phyloP scores from a whole-genome alignment of 805 yeast species.

The Isabelozyma rhagii region DNA sequence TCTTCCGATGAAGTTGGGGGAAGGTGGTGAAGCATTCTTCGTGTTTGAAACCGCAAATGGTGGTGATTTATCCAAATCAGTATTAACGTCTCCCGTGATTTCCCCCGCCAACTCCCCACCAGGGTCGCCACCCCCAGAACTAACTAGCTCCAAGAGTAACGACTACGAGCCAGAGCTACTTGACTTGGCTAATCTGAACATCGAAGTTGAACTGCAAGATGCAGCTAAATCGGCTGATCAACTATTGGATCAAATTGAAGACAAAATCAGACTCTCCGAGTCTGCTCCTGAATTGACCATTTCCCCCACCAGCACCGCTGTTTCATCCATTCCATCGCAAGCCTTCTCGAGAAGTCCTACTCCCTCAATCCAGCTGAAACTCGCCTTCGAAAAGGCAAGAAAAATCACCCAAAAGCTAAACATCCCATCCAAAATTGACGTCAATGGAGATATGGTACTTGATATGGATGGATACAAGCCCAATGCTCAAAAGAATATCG shows the following conservation, averaged over 20 bases:
- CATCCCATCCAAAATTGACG: slow-evolving; percentile 83
- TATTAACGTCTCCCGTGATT: slow-evolving; percentile 83
- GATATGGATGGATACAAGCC: slow-evolving; percentile 97
- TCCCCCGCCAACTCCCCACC: slow-evolving; percentile 56
- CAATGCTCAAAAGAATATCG: slow-evolving; percentile 66
- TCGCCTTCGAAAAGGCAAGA: slow-evolving; percentile 57
- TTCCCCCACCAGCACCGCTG: background rate
- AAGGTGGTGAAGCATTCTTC: slow-evolving; percentile 96
- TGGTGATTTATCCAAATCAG: slow-evolving; percentile 62
- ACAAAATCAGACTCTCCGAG: slow-evolving; percentile 15
- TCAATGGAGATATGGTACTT: slow-evolving; percentile 83
- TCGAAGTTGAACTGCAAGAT: background rate
- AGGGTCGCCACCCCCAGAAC: slow-evolving; percentile 13
- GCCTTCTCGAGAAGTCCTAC: slow-evolving; percentile 12
- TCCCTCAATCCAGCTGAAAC: slow-evolving; percentile 27
- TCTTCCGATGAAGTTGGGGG: slow-evolving; percentile 94
- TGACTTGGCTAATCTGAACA: slow-evolving; percentile 21
- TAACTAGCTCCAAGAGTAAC: background rate
- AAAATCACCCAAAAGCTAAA: slow-evolving; percentile 67
- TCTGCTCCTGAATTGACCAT: slow-evolving; percentile 9
- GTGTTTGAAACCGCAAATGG: slow-evolving; percentile 81
- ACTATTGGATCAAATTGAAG: slow-evolving; percentile 21
- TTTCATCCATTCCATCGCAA: slow-evolving; percentile 8
- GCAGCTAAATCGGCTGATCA: slow-evolving; percentile 5
- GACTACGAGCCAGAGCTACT: slow-evolving; percentile 30